Percentiles rank a stretch among this genome's conserved stretches.
These are phyloP conservation scores for Phytopythium vexans DNA, from an alignment of 352 stramenopile species.

Conservation along the genomic window DNA sequence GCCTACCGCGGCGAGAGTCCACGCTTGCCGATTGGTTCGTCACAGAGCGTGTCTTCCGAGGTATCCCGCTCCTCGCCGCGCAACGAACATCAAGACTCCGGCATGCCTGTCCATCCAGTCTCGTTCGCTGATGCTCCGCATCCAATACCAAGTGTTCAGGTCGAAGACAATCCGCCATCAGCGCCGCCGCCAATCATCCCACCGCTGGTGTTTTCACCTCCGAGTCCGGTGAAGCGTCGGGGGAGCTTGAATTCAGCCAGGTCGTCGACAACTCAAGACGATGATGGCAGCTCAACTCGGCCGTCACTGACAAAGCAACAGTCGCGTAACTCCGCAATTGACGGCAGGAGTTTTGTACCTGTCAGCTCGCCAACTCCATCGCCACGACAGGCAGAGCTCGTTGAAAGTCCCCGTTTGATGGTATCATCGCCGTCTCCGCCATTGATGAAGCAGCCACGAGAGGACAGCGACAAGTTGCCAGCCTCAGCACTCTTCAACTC, in stretches of 20 bases:
- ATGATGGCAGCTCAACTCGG: not conserved
- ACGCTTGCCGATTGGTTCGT: too few species aligned
- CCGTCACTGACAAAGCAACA: conserved; percentile 3
- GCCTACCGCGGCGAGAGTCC: too few species aligned
- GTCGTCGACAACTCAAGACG: not conserved
- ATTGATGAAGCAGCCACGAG: not conserved
- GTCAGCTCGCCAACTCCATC: not conserved
- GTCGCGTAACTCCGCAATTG: not conserved
- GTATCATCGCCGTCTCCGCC: not conserved
- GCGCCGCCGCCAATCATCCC: conserved; percentile 11
- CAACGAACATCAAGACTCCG: too few species aligned
- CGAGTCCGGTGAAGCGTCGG: conserved; percentile 6
- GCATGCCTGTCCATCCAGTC: too few species aligned
- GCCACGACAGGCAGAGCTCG: not conserved
- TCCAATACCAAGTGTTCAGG: too few species aligned
- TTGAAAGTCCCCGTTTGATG: conserved; percentile 1
- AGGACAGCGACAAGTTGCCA: not conserved
- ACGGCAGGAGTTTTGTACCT: not conserved
- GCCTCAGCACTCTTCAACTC: too few species aligned
- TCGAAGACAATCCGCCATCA: not conserved
- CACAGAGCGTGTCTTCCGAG: too few species aligned
- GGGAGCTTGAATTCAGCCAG: conserved; percentile 1
- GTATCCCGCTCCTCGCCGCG: too few species aligned
- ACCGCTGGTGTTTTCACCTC: not conserved
- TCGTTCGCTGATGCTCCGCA: too few species aligned